phyloP scores from a whole-genome alignment of 116 monocot species.

The Thalassia testudinum region DNA sequence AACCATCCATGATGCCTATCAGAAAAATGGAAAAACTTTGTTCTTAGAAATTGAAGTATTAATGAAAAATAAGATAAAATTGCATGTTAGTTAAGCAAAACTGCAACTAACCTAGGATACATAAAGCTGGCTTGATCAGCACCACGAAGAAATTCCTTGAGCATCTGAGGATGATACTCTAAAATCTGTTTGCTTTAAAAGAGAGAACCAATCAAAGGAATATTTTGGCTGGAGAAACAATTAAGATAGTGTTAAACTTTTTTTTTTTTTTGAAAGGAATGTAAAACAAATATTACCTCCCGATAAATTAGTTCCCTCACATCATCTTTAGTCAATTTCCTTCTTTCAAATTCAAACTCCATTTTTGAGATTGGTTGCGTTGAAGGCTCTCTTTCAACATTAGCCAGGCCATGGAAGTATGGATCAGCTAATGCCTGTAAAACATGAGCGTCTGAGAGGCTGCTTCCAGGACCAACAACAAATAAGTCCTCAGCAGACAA shows the following conservation, averaged over 20 bases:
- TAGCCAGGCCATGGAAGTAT: conserved; percentile 57
- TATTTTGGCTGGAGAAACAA: no score
- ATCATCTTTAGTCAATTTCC: conserved; percentile 72
- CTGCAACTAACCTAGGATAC: conserved; percentile 81
- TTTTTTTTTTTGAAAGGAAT: neutral
- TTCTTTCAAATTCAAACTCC: conserved; percentile 90
- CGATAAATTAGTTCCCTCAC: conserved; percentile 79
- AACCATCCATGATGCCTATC: no score
- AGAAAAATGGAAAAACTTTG: no score
- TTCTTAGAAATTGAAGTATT: no score
- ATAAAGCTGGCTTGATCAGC: conserved; percentile 72
- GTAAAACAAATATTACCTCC: conserved; percentile 42
- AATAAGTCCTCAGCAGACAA: neutral
- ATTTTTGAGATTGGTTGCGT: conserved; percentile 64
- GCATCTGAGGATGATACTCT: conserved; percentile 98
- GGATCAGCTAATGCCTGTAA: conserved; percentile 72
- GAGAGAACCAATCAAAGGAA: neutral
- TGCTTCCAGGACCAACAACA: neutral
- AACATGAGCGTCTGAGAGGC: neutral
- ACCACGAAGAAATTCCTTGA: conserved; percentile 72
- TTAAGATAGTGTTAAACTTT: neutral
- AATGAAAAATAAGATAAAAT: no score
- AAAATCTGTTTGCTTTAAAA: conserved; percentile 54
- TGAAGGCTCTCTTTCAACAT: conserved; percentile 70
- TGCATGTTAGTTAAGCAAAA: no score